Evolutionary conservation across 2,329 filamentous ascomycete species (phyloP).

Genomic region (Aspergillus glaucus): DNA sequence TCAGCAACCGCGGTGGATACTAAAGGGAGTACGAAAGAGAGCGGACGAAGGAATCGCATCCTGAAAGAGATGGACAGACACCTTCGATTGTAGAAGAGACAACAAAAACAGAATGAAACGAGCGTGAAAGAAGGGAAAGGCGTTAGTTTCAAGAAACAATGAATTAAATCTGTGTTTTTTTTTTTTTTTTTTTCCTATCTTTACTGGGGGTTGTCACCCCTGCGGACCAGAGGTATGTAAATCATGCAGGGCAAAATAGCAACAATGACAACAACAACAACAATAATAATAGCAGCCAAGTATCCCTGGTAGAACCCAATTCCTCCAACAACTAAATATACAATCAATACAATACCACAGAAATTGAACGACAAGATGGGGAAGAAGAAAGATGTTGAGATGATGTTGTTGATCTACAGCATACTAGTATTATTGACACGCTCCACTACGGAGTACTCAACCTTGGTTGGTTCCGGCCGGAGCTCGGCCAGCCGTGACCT

Average conservation of each 20-base stretch:
- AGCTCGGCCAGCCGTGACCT: too few relatives aligned
- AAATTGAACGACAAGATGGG: too few relatives aligned
- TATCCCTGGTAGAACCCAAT: too few relatives aligned
- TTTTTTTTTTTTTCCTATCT: neutral
- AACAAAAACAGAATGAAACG: neutral
- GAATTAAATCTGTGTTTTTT: neutral
- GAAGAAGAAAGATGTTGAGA: too few relatives aligned
- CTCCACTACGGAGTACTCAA: too few relatives aligned
- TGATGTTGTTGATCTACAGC: too few relatives aligned
- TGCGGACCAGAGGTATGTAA: conserved; percentile 5
- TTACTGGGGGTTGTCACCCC: conserved; percentile 1
- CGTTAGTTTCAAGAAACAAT: neutral
- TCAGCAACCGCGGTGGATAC: conserved; percentile 44
- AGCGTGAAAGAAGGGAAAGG: conserved; percentile 3
- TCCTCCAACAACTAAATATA: too few relatives aligned
- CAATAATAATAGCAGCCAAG: neutral
- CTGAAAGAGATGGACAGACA: conserved; percentile 7
- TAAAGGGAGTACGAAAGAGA: conserved; percentile 33
- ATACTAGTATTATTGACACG: too few relatives aligned
- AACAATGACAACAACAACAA: neutral
- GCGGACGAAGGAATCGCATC: conserved; percentile 22
- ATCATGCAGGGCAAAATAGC: neutral
- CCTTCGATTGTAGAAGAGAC: neutral
- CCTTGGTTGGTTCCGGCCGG: too few relatives aligned
- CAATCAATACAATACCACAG: too few relatives aligned